Conservation (phyloP, 1,284 basidiomycete species). For the Macrocybe sp. region DNA sequence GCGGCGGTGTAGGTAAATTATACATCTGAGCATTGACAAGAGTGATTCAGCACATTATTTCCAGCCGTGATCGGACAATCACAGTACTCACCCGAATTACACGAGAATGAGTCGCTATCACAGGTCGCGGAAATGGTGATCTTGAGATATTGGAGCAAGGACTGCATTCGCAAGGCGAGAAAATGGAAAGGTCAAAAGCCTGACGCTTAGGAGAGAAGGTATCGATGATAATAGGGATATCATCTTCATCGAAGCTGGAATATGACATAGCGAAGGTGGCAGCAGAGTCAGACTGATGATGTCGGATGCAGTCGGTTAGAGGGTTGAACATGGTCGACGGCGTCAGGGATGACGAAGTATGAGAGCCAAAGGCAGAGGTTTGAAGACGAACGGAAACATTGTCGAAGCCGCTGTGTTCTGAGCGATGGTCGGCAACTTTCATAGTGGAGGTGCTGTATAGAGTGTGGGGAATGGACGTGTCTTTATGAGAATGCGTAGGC, state of each 20-base stretch:
- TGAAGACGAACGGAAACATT: conserved; percentile 18
- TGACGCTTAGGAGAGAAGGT: conserved; percentile 24
- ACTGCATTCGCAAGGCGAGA: conserved; percentile 31
- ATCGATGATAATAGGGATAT: conserved; percentile 24
- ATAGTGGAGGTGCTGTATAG: conserved; percentile 12
- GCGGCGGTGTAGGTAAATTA: conserved; percentile 33
- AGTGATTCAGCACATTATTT: conserved; percentile 6
- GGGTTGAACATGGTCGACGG: conserved; percentile 3
- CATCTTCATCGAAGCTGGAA: conserved; percentile 11
- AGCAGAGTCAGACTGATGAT: too few relatives aligned
- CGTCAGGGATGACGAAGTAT: conserved; percentile 6
- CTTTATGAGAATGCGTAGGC: conserved; percentile 14
- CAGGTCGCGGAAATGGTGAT: conserved; percentile 32
- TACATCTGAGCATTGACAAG: conserved; percentile 23
- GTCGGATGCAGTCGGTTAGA: conserved; percentile 5
- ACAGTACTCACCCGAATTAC: conserved; percentile 40
- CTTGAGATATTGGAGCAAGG: conserved; percentile 20
- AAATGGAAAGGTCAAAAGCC: conserved; percentile 27
- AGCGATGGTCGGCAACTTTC: conserved; percentile 15
- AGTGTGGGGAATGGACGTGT: conserved; percentile 8
- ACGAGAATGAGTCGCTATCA: conserved; percentile 44
- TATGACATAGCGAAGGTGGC: conserved; percentile 17
- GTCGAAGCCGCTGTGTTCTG: conserved; percentile 15
- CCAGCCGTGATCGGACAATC: conserved; percentile 3
- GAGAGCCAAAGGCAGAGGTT: conserved; percentile 18